A percentile compares a stretch with the other conserved stretches of the same genome.
Evolutionary conservation across 2,329 filamentous ascomycete genomes (phyloP).

Genomic region (Fusarium continuum): DNA sequence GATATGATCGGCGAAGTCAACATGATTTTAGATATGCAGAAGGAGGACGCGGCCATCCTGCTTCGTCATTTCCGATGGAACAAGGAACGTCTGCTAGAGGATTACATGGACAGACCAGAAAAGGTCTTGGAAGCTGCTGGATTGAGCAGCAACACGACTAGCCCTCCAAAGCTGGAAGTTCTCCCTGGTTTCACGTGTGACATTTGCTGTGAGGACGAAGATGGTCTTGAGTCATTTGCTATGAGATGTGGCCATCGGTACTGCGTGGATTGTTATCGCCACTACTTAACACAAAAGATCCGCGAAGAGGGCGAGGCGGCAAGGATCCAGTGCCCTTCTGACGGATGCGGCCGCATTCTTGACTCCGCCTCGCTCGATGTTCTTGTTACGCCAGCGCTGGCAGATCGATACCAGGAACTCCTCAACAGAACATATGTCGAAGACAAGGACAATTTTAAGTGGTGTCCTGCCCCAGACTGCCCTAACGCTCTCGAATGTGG

Average conservation of each 20-base stretch:
- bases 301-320: slow-evolving; percentile 94
- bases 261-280: slow-evolving; percentile 90
- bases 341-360: slow-evolving; percentile 88
- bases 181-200: slow-evolving; percentile 86
- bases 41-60: slow-evolving; percentile 90
- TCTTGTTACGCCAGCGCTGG: slow-evolving; percentile 68
- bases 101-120: slow-evolving; percentile 91
- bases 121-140: slow-evolving; percentile 86
- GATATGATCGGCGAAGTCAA: slow-evolving; percentile 90
- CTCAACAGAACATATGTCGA: slow-evolving; percentile 96
- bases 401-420: slow-evolving; percentile 78
- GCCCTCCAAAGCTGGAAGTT: slow-evolving; percentile 73
- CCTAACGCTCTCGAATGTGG: slow-evolving; percentile 89
- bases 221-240: slow-evolving; percentile 82
- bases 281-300: slow-evolving; percentile 93
- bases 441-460: slow-evolving; percentile 93
- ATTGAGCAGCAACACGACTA: slow-evolving; percentile 70
- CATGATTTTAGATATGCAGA: slow-evolving; percentile 86
- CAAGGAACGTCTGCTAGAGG: slow-evolving; percentile 91
- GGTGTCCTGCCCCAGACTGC: slow-evolving; percentile 98
- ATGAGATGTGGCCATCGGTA: slow-evolving; percentile 96
- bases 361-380: slow-evolving; percentile 88
- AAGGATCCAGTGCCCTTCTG: slow-evolving; percentile 90
- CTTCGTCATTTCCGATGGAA: slow-evolving; percentile 94
- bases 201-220: slow-evolving; percentile 93